Base-by-base conservation (phyloP, 352 stramenopile species). In the Paralagenidium karlingii region DNA sequence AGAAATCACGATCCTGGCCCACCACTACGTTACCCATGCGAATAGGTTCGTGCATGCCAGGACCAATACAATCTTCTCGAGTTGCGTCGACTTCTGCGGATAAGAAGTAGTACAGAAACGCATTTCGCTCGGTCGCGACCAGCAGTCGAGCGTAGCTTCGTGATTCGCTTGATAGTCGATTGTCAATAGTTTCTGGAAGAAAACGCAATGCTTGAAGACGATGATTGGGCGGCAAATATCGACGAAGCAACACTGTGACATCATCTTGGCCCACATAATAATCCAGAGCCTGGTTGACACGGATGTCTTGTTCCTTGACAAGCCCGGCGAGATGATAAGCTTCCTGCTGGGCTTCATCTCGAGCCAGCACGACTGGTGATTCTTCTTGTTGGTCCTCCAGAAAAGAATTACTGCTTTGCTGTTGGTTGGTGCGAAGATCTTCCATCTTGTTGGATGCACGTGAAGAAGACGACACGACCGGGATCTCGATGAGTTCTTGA, bases 21-120 rank as follows among this genome's bases (percentile, higher is more conserved):
- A 39, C 41, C 24, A 52, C 50, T 12, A 55, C 39, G 21, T 48
- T 69, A 5, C 43, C 51, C 24, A 67, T 51, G 40, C 50, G 73
- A 38, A 77, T 63, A 9, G 49, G 59, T 31, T 55, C 63, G 47
- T 60, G 49, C 53, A 56, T 63, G 5, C 63, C 59, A 8, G 55
- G 45, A 29, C 59, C 68, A 40, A 55, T 52, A 24, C 63, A 62
- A 41, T 60, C 58, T 40, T 78, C 63, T 22, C 77, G 62, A 5
- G 73, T 88, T 3, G 51, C 60, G 47, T 91, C 77, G 7, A 75
- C 65, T 38, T 76, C 57, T 28, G 62, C 62, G 13, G 69, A 84
- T 19, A 91, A 31, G 32, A 91, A 86, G 32, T 87, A 91, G 43
- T 88, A 91, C 7, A 88, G 28, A 33, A 91, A 88, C 0, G 74